phyloP scores from a whole-genome alignment of 768 basidiomycete species.

The Mycena crocata region DNA sequence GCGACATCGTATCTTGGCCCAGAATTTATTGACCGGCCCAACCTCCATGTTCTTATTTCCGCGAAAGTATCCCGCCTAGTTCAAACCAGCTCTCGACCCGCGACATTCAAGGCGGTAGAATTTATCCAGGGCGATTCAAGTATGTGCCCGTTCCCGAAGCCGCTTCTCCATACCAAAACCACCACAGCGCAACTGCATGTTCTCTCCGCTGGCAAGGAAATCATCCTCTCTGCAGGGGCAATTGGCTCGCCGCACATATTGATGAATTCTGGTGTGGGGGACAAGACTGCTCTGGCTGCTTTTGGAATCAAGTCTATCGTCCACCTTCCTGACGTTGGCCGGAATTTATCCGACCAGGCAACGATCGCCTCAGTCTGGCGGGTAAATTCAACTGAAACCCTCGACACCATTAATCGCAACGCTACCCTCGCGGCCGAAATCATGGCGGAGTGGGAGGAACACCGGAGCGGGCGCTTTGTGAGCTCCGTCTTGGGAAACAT shows the following conservation, averaged over 20 bases:
- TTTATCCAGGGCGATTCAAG: too few relatives aligned
- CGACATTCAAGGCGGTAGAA: too few relatives aligned
- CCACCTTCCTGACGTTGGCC: constrained; percentile 15
- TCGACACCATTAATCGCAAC: constrained; percentile 11
- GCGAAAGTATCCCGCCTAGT: constrained; percentile 11
- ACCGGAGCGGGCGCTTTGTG: background rate
- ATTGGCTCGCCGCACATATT: constrained; percentile 12
- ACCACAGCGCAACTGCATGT: background rate
- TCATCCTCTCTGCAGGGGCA: constrained; percentile 15
- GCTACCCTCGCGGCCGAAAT: background rate
- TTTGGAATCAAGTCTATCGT: constrained; percentile 1
- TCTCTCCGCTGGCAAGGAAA: constrained; percentile 11
- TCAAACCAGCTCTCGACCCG: background rate
- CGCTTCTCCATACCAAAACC: too few relatives aligned
- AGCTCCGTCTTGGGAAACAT: background rate
- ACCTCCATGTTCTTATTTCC: constrained; percentile 18
- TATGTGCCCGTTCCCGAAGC: too few relatives aligned
- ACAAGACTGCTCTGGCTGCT: background rate
- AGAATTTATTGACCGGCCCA: constrained; percentile 12
- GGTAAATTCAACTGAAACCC: constrained; percentile 19
- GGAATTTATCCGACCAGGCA: constrained; percentile 12
- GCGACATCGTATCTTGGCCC: constrained; percentile 19
- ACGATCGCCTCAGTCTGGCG: background rate
- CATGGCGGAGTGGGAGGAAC: background rate
- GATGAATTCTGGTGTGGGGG: constrained; percentile 15